phyloP scores from a whole-genome alignment of 163 green algal species.

The Chlorella variabilis region DNA sequence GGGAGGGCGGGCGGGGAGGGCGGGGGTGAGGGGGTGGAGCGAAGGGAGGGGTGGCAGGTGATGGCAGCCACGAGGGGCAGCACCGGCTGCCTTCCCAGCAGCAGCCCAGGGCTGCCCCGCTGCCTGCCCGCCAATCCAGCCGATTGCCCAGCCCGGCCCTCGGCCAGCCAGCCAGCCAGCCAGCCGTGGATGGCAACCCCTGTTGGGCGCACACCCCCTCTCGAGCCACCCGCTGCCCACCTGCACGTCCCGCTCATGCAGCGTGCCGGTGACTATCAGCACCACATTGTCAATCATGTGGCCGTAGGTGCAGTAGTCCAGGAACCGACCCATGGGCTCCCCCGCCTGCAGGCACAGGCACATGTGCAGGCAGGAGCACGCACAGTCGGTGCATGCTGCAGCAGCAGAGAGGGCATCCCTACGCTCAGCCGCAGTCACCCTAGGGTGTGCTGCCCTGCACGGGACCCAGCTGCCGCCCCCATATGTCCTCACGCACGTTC shows the following conservation, averaged over 20 bases:
- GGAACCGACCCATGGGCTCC: conserved; percentile 88
- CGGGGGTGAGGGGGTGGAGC: no score
- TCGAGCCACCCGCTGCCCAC: conserved; percentile 29
- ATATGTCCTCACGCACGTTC: no score
- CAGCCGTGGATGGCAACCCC: no score
- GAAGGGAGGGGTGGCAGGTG: no score
- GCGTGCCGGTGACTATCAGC: conserved; percentile 96
- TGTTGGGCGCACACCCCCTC: no score
- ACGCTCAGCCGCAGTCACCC: not conserved
- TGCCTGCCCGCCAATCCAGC: no score
- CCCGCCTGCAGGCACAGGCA: conserved; percentile 74
- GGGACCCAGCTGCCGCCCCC: no score
- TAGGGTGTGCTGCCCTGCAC: not conserved
- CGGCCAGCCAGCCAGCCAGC: not conserved
- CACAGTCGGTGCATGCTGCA: not conserved
- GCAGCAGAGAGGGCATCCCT: not conserved
- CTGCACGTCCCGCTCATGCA: conserved; percentile 95
- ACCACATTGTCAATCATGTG: conserved; percentile 99
- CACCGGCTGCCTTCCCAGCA: not conserved
- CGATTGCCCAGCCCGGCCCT: no score
- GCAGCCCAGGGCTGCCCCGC: not conserved
- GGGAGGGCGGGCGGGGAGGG: no score
- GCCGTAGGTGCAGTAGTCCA: conserved; percentile 98
- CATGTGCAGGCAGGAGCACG: not conserved
- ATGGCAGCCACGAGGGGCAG: not conserved